phyloP scores from a whole-genome alignment of 148 eudicot species.

The Bassia scoparia region DNA sequence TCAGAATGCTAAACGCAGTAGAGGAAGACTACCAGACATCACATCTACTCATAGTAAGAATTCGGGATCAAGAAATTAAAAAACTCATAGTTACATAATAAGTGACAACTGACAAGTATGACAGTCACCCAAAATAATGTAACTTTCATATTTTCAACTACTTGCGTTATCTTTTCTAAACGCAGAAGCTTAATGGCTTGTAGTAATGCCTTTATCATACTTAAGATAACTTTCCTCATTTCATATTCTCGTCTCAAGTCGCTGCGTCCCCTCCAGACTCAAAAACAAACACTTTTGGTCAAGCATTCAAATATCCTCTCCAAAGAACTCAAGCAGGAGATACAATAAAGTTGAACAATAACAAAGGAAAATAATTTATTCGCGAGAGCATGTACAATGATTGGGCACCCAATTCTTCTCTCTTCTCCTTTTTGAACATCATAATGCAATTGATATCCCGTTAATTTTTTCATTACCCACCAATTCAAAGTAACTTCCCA shows the following conservation, averaged over 20 bases:
- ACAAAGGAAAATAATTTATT: too few species aligned
- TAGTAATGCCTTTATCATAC: neutral
- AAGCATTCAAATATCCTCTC: too few species aligned
- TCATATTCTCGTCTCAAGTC: neutral
- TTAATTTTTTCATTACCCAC: too few species aligned
- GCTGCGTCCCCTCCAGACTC: neutral
- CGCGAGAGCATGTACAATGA: too few species aligned
- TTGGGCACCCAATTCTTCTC: too few species aligned
- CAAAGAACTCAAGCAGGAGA: too few species aligned
- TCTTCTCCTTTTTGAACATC: too few species aligned
- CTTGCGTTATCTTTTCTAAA: neutral
- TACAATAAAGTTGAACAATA: too few species aligned
- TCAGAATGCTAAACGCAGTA: neutral
- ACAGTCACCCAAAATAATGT: neutral
- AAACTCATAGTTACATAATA: neutral
- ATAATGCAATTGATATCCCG: too few species aligned
- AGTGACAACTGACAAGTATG: neutral
- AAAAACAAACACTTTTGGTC: neutral
- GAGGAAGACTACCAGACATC: neutral
- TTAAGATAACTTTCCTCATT: neutral
- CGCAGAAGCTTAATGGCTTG: neutral
- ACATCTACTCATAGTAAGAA: neutral
- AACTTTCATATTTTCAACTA: neutral
- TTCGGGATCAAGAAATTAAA: neutral
- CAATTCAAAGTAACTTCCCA: too few species aligned